Evolutionary conservation across 2,329 filamentous ascomycete genomes (phyloP).

Genomic region (Cordyceps tenuipes): DNA sequence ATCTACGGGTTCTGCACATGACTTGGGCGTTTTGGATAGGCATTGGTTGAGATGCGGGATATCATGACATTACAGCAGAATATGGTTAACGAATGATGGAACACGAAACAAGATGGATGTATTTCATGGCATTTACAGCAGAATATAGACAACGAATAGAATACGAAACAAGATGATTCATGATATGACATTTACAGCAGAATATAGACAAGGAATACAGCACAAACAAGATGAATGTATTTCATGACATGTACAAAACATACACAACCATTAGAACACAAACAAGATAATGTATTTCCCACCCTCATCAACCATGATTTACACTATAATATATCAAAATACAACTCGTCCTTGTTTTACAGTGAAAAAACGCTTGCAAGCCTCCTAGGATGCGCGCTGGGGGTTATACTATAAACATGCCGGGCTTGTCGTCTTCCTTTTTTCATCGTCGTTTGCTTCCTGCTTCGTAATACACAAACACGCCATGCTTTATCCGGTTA

Average conservation of each 20-base stretch:
- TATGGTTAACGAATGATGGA: neutral
- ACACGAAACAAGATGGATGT: neutral
- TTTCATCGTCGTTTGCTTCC: neutral
- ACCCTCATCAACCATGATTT: conserved; percentile 8
- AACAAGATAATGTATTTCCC: neutral
- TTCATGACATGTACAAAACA: too few relatives aligned
- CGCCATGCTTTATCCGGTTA: neutral
- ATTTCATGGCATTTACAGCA: conserved; percentile 4
- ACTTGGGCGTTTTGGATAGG: neutral
- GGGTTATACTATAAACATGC: conserved; percentile 1
- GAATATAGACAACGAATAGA: neutral
- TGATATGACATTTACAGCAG: neutral
- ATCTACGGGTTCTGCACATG: neutral
- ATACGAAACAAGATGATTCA: neutral
- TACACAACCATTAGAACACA: neutral
- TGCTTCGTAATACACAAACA: neutral
- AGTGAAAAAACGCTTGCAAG: conserved; percentile 1
- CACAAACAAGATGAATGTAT: neutral
- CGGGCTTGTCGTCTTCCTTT: neutral
- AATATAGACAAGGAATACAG: neutral
- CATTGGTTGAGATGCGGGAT: neutral
- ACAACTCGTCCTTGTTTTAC: conserved; percentile 3
- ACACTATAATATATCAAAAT: conserved; percentile 7
- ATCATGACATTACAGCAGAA: neutral
- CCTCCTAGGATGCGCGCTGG: neutral